Evolutionary conservation across 2,329 filamentous ascomycete species (phyloP).

Genomic region (Colletotrichum tropicicola): DNA sequence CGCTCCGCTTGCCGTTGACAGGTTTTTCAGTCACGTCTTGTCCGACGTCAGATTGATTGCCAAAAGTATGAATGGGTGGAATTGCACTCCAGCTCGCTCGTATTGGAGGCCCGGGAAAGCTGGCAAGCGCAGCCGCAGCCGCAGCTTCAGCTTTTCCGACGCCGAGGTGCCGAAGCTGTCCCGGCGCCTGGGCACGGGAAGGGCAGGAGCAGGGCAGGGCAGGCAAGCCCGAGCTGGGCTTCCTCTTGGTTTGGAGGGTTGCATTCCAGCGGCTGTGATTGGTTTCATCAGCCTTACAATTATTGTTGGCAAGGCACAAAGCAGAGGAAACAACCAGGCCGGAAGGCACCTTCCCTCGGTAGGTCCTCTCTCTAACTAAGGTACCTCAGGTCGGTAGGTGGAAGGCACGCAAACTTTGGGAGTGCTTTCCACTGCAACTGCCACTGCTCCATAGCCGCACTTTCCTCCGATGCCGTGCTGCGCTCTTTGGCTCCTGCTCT

Average conservation of each 20-base stretch:
- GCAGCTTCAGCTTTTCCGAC: no score
- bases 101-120: not conserved
- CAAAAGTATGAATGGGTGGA: not conserved
- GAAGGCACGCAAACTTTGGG: no score
- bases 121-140: no score
- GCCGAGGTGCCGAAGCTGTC: not conserved
- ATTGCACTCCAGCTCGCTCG: constrained; percentile 1
- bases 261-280: not conserved
- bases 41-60: constrained; percentile 17
- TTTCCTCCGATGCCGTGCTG: not conserved
- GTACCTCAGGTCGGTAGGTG: no score
- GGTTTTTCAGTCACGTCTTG: not conserved
- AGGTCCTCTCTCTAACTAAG: no score
- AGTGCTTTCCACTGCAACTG: not conserved
- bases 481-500: not conserved
- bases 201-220: no score
- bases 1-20: not conserved
- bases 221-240: no score
- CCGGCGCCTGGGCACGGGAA: no score
- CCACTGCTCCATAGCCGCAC: not conserved
- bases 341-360: not conserved
- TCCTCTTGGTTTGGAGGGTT: not conserved
- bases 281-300: constrained; percentile 24
- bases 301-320: not conserved
- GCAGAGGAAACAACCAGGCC: no score